Conservation (phyloP, 306 rosid species). For the Rosa multiflora region DNA sequence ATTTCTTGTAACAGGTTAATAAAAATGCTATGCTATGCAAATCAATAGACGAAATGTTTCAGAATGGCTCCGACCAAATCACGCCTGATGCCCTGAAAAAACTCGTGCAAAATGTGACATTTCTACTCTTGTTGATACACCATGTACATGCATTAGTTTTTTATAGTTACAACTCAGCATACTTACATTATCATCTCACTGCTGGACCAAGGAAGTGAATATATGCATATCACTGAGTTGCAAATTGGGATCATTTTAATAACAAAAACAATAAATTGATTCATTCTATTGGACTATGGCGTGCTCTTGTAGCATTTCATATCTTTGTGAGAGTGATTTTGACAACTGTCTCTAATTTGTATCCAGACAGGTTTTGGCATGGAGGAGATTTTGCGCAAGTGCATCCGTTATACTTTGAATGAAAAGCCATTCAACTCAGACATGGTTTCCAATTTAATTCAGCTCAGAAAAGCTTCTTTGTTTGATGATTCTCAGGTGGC, state of each 20-base stretch:
- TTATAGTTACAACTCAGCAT: background rate
- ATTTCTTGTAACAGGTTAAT: conserved; percentile 43
- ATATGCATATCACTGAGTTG: background rate
- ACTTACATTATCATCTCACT: background rate
- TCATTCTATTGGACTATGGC: too few relatives aligned
- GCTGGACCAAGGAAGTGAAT: background rate
- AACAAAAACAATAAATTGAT: too few relatives aligned
- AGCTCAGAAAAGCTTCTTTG: conserved; percentile 67
- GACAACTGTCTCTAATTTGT: conserved; percentile 32
- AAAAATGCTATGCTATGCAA: conserved; percentile 73
- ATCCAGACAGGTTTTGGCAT: conserved; percentile 78
- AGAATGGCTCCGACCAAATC: conserved; percentile 56
- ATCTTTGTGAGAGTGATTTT: conserved; percentile 1
- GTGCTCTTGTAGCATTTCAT: background rate
- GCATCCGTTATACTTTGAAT: conserved; percentile 77
- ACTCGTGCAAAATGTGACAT: conserved; percentile 63
- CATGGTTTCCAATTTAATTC: conserved; percentile 69
- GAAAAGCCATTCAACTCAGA: conserved; percentile 92
- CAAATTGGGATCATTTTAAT: background rate
- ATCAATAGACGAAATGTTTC: conserved; percentile 64
- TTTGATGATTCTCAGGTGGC: conserved; percentile 66
- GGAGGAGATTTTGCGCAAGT: conserved; percentile 84
- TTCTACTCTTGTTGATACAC: background rate
- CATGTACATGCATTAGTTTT: too few relatives aligned
- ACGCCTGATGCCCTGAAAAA: conserved; percentile 51